Percentiles rank a stretch among this genome's conserved stretches.
Conservation (phyloP, 495 filamentous ascomycete species). For the Echria macrotheca region DNA sequence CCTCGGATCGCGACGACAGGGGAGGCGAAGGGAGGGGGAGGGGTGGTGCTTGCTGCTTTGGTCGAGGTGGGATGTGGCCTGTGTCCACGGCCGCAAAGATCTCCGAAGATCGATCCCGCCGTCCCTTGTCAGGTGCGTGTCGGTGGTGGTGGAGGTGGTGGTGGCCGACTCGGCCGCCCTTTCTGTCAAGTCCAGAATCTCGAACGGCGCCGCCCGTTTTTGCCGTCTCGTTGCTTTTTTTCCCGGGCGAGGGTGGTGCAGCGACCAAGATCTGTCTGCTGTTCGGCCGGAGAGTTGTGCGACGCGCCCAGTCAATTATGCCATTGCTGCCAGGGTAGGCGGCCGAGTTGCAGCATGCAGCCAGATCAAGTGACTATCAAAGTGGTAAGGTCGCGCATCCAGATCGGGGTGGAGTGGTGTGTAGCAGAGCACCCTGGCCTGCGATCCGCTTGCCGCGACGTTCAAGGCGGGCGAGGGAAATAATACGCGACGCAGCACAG, state of each 20-base stretch:
- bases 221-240: conserved; percentile 1
- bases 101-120: conserved; percentile 8
- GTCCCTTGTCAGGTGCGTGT: not conserved
- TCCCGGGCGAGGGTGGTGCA: too few relatives aligned
- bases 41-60: too few relatives aligned
- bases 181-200: too few relatives aligned
- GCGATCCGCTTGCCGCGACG: not conserved
- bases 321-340: conserved; percentile 21
- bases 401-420: conserved; percentile 21
- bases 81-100: conserved; percentile 2
- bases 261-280: too few relatives aligned
- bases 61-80: not conserved
- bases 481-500: conserved; percentile 2
- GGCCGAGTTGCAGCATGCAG: conserved; percentile 29
- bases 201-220: too few relatives aligned
- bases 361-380: conserved; percentile 29
- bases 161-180: too few relatives aligned
- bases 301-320: conserved; percentile 12
- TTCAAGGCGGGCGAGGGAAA: not conserved
- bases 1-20: conserved; percentile 12
- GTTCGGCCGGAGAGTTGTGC: not conserved
- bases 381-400: conserved; percentile 21
- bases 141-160: too few relatives aligned
- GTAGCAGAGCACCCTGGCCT: conserved; percentile 1
- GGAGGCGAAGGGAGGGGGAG: not conserved